These are phyloP conservation scores for Penicillium parvum DNA, from an alignment of 495 filamentous ascomycete genomes.

Conservation along the genomic window DNA sequence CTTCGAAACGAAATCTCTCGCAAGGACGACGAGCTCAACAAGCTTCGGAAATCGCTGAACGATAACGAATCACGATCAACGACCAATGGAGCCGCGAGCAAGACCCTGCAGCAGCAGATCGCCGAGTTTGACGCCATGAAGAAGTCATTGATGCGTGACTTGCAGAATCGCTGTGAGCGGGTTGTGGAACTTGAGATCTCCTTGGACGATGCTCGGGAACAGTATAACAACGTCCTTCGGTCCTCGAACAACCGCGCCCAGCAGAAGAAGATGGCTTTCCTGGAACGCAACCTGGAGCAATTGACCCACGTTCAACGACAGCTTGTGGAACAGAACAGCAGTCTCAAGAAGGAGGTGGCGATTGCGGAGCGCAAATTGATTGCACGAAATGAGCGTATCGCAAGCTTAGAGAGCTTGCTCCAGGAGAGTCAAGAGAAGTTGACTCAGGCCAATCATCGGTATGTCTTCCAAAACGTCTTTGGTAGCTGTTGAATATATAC, in stretches of 20 bases:
- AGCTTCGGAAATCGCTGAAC: conserved; percentile 69
- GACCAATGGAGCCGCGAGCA: conserved; percentile 69
- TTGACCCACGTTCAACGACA: conserved; percentile 95
- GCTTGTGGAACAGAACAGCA: conserved; percentile 94
- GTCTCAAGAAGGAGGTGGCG: conserved; percentile 96
- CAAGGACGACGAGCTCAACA: conserved; percentile 72
- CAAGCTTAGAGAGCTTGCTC: conserved; percentile 82
- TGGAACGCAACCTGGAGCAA: conserved; percentile 97
- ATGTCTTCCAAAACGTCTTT: conserved; percentile 24
- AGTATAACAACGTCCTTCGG: conserved; percentile 96
- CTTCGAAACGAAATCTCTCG: conserved; percentile 65
- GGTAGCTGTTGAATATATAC: not conserved
- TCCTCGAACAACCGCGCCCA: conserved; percentile 95
- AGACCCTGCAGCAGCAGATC: conserved; percentile 95
- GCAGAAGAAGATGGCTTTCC: conserved; percentile 99
- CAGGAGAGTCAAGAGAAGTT: conserved; percentile 98
- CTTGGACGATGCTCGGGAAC: conserved; percentile 92
- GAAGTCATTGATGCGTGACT: conserved; percentile 96
- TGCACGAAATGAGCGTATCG: conserved; percentile 92
- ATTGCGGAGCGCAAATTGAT: conserved; percentile 97
- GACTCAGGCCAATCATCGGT: conserved; percentile 93
- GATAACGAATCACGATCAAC: conserved; percentile 62
- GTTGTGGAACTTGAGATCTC: conserved; percentile 98
- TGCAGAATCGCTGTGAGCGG: conserved; percentile 96
- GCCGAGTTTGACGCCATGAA: conserved; percentile 99